Evolutionary conservation across 805 yeast genomes (phyloP), one percentile per base, ranked within the genome.

Genomic region (Lipomyces sp.): DNA sequence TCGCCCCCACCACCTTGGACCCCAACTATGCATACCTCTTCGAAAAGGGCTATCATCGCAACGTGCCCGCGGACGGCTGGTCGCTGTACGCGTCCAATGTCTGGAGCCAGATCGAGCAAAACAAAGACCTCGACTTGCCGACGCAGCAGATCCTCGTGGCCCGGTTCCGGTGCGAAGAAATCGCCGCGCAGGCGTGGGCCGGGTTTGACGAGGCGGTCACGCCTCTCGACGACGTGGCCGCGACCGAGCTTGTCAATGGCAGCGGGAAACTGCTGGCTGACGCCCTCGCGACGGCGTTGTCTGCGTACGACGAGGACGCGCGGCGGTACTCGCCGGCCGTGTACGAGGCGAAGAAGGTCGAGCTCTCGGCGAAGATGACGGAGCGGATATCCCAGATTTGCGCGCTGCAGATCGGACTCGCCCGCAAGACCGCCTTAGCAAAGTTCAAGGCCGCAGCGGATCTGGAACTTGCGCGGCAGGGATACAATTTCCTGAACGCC

Each of bases 111-210:
- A 93, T 93, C 62, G 95, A 88, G 66, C 75, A 77, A 55, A 93
- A 93, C 70, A 90, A 88, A 68, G 98, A 93, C 66, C 77, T 93
- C 57, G 98, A 93, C 69, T 75, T 93, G 58, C 98, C 98, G 24
- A 90, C 98, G 1, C 98, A 93, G 65, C 98, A 93, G 67, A 86
- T 87, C 29, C 74, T 93, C 53, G 98, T 93, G 22, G 95, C 98
- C 6, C 80, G 93, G 61, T 91, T 88, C 70, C 82, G 95, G 63
- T 91, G 98, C 67, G 95, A 89, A 63, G 98, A 93, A 68, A 86
- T 93, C 42, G 76, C 84, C 21, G 70, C 74, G 38, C 74, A 74
- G 42, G 75, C 81, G 2, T 78, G 74, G 62, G 70, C 71, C 16
- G 67, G 68, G 16, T 79, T 79, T 60, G 70, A 70, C 29, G 53